Base-by-base conservation (phyloP, 345 rosid species). In the Euphorbia lathyris region DNA sequence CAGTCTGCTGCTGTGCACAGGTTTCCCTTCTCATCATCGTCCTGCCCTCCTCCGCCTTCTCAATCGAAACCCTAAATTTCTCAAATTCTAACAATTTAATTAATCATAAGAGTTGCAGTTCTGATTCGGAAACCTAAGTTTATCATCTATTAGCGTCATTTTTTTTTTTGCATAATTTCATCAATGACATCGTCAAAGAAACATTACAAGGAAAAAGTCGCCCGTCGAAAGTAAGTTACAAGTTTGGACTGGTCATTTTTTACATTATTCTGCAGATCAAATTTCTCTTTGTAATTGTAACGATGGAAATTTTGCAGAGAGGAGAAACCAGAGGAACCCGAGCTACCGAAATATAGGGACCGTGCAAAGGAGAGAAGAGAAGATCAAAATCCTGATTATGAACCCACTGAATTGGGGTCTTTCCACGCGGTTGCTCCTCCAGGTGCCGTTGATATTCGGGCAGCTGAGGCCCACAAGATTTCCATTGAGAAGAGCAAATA, bases 351-450 rank as follows among this genome's bases (percentile, higher is more conserved):
- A 80, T 92, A 94, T 68, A 82, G 99, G 75, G 97, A 92, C 79
- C 88, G 99, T 20, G 99, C 99, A 0, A 94, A 91, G 79, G 99
- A 94, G 85, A 83, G 99, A 63, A 81, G 99, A 71, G 98, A 91
- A 70, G 96, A 94, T 76, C 98, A 94, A 55, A 94, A 94, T 78
- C 98, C 97, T 6, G 98, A 94, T 81, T 91, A 94, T 73, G 96
- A 94, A 76, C 82, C 87, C 0, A 73, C 90, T 3, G 95, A 91
- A 66, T 83, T 94, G 81, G 90, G 92, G 29, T 87, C 97, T 8
- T 94, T 94, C 67, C 98, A 94, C 47, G 95, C 98, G 8, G 97
- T 94, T 63, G 98, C 98, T 79, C 97, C 98, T 58, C 98, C 98
- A 1, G 96, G 97, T 29, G 82, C 76, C 9, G 86, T 91, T 36